Base-by-base conservation (phyloP, 148 eudicot genomes). In the Persicaria tinctoria region DNA sequence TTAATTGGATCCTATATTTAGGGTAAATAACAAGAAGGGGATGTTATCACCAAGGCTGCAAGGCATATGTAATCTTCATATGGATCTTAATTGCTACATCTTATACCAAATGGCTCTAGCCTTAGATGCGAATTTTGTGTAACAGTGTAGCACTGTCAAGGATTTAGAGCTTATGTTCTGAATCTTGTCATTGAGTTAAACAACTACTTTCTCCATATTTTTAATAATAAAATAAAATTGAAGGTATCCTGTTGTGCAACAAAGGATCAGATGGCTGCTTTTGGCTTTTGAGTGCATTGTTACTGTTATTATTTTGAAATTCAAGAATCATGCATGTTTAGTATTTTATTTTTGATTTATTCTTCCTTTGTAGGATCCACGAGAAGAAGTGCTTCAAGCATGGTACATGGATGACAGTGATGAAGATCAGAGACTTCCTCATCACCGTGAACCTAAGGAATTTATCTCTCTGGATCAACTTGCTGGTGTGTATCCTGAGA, bases 381-480 rank as follows among this genome's bases (percentile, higher is more conserved):
- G 91, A 74, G 96, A 86, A 75, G 96, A 95, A 85, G 90, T 92
- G 66, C 81, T 95, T 23, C 87, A 95, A 79, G 99, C 99, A 82
- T 92, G 99, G 99, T 95, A 92, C 82, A 95, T 95, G 97, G 97
- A 92, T 86, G 97, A 92, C 54, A 86, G 89, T 74, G 66, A 82
- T 76, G 97, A 85, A 74, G 99, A 95, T 76, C 99, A 92, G 85
- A 85, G 99, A 62, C 97, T 95, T 68, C 93, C 93, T 64, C 97
- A 91, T 80, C 97, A 91, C 76, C 84, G 85, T 70, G 84, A 89
- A 12, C 99, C 97, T 9, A 83, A 90, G 81, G 92, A 96, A 83
- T 92, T 80, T 76, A 89, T 96, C 41, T 89, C 99, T 48, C 80
- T 96, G 32, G 87, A 92, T 14, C 78, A 84, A 70, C 97, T 93